These are phyloP conservation scores for Elsinoe arachidis DNA, from an alignment of 2,329 filamentous ascomycete genomes.

Conservation along the genomic window DNA sequence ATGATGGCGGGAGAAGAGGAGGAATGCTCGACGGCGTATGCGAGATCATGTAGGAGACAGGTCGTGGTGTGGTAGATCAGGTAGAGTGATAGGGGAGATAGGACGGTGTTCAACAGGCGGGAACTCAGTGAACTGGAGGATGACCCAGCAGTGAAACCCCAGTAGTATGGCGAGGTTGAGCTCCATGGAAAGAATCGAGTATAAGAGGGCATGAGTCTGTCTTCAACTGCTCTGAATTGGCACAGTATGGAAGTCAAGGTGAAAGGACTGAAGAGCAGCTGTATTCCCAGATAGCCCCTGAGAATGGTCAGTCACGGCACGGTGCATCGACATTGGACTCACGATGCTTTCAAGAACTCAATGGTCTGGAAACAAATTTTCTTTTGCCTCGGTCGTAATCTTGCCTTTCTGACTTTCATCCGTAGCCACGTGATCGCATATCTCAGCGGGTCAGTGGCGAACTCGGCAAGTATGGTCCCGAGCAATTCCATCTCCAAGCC, in stretches of 20 bases:
- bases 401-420: background rate
- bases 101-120: background rate
- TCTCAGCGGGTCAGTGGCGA: background rate
- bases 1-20: background rate
- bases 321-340: background rate
- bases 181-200: background rate
- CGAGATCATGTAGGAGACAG: background rate
- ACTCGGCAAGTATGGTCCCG: constrained; percentile 1
- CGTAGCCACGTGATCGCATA: background rate
- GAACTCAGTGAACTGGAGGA: background rate
- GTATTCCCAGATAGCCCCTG: background rate
- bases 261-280: constrained; percentile 7
- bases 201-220: background rate
- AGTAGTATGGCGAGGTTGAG: background rate
- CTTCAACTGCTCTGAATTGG: background rate
- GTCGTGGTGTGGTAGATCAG: background rate
- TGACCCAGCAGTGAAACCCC: background rate
- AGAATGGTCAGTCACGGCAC: background rate
- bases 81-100: constrained; percentile 3
- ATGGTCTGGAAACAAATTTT: background rate
- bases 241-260: background rate
- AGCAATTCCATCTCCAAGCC: constrained; percentile 5
- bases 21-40: background rate
- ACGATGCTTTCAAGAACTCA: background rate
- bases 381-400: background rate